Percentiles rank a stretch among this genome's conserved stretches.
Conservation (phyloP, 192 early-diverging fungal species). For the Tieghemiomyces parasiticus region DNA sequence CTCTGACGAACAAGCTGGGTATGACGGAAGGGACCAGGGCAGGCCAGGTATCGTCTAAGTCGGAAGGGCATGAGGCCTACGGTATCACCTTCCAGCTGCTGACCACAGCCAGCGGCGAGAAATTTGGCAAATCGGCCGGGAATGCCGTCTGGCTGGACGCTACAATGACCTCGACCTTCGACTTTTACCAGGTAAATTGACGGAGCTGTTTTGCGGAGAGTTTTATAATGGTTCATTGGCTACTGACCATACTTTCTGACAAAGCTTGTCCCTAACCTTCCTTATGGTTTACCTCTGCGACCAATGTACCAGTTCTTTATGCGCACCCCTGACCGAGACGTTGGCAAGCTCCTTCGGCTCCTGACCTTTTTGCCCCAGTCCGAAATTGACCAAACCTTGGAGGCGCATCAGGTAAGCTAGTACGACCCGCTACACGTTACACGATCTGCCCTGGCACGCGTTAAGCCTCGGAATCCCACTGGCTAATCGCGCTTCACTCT, state of each 20-base stretch:
- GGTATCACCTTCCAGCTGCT: slow-evolving; percentile 81
- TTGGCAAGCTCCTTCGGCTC: slow-evolving; percentile 54
- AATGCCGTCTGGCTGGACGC: slow-evolving; percentile 92
- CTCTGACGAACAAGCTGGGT: neutral
- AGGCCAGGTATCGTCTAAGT: too few species aligned
- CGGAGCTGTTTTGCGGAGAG: neutral
- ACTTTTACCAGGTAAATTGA: slow-evolving; percentile 75
- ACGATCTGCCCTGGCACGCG: neutral
- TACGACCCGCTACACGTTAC: neutral
- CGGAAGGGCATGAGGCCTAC: slow-evolving; percentile 32
- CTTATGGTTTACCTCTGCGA: neutral
- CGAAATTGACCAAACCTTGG: slow-evolving; percentile 43
- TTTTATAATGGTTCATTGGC: neutral
- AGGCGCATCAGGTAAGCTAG: slow-evolving; percentile 42
- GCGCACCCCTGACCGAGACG: slow-evolving; percentile 64
- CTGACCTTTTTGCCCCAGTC: slow-evolving; percentile 62
- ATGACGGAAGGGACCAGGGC: too few species aligned
- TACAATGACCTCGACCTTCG: slow-evolving; percentile 58
- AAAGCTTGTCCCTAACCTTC: neutral
- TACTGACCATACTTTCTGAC: slow-evolving; percentile 1
- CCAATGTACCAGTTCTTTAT: slow-evolving; percentile 54
- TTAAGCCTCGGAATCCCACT: neutral
- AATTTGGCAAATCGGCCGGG: slow-evolving; percentile 95
- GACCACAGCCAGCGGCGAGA: slow-evolving; percentile 76
- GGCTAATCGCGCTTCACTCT: neutral